Conservation (phyloP, 2,329 filamentous ascomycete genomes). For the Cryphonectria radicalis region DNA sequence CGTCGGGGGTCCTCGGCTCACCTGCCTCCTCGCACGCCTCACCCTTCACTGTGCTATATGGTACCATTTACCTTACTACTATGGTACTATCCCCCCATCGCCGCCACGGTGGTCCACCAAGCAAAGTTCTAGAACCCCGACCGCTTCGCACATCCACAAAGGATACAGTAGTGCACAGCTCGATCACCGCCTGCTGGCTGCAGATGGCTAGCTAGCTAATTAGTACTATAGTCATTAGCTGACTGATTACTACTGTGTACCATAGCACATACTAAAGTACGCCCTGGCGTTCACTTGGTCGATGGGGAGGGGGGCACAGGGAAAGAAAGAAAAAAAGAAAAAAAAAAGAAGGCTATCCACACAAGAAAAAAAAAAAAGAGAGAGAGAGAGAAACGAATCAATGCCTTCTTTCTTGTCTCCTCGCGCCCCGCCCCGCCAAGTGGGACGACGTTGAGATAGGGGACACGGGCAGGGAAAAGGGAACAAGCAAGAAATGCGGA, state of each 20-base stretch:
- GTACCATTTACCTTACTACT: not conserved
- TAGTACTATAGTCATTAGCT: not conserved
- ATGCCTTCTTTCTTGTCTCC: not conserved
- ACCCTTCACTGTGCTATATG: not conserved
- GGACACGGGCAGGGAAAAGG: not conserved
- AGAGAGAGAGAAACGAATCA: not conserved
- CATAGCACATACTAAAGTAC: no score
- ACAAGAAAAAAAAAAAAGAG: no score
- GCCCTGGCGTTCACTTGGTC: no score
- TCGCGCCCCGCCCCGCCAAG: conserved; percentile 7
- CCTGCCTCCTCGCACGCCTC: not conserved
- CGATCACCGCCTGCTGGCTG: not conserved
- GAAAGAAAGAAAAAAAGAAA: no score
- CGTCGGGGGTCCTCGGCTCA: conserved; percentile 1
- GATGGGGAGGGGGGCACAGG: not conserved
- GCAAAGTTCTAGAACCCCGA: not conserved
- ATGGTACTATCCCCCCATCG: not conserved
- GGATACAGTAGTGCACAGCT: not conserved
- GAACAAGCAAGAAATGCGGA: not conserved
- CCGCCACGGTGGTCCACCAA: not conserved
- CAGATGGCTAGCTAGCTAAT: not conserved
- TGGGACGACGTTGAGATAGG: not conserved
- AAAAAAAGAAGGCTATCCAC: no score
- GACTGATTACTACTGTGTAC: no score
- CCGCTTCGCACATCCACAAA: not conserved